Conservation (phyloP, 768 basidiomycete species). For the Boletus sp. region DNA sequence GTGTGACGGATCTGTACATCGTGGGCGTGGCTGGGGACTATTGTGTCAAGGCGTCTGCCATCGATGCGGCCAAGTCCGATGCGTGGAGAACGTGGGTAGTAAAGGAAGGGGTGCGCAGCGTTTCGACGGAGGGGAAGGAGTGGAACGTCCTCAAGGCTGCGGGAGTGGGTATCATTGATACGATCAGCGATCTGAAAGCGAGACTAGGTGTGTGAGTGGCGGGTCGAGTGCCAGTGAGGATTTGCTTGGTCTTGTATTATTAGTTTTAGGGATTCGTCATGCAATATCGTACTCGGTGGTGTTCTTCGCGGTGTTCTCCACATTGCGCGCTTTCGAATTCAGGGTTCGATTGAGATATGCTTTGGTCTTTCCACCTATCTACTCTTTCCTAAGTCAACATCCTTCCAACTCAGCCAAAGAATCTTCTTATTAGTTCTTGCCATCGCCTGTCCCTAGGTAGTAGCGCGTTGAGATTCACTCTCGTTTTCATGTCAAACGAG, state of each 20-base stretch:
- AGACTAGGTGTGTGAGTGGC: constrained; percentile 14
- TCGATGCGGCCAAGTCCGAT: constrained; percentile 47
- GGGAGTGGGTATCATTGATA: constrained; percentile 35
- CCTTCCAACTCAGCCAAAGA: neutral
- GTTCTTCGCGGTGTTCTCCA: neutral
- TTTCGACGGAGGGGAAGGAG: constrained; percentile 29
- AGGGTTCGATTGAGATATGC: too few relatives aligned
- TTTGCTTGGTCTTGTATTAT: neutral
- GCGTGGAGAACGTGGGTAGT: constrained; percentile 53
- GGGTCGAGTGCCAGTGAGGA: neutral
- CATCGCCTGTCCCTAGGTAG: too few relatives aligned
- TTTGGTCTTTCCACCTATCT: too few relatives aligned
- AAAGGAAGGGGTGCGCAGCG: constrained; percentile 48
- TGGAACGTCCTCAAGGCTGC: constrained; percentile 39
- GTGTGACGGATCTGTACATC: constrained; percentile 58
- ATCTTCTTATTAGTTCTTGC: neutral
- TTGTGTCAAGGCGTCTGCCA: constrained; percentile 63
- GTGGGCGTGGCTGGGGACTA: constrained; percentile 76
- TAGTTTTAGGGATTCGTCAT: neutral
- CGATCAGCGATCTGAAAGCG: constrained; percentile 27
- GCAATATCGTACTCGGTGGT: too few relatives aligned
- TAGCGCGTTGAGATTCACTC: too few relatives aligned
- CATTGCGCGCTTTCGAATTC: too few relatives aligned
- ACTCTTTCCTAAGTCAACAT: too few relatives aligned
- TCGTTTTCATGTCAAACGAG: too few relatives aligned